Evolutionary conservation across 2,329 filamentous ascomycete genomes (phyloP).

Genomic region (Cryphonectria naterciae): DNA sequence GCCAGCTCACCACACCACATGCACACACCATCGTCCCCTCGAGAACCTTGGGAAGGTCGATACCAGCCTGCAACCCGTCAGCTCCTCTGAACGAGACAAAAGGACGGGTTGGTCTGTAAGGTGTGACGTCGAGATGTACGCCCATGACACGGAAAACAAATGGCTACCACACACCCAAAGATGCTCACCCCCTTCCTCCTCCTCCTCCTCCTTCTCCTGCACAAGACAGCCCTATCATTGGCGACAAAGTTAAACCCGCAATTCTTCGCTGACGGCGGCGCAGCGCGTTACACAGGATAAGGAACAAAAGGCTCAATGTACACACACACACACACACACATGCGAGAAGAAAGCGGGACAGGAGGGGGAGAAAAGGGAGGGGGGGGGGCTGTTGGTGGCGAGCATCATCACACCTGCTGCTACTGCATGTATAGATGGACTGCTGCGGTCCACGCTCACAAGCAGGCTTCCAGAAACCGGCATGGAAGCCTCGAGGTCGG

Average conservation of each 20-base stretch:
- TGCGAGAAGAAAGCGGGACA: background rate
- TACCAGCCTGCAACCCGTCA: background rate
- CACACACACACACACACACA: background rate
- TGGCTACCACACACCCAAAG: background rate
- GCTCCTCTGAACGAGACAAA: background rate
- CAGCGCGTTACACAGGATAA: background rate
- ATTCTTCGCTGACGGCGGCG: background rate
- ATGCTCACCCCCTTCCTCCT: background rate
- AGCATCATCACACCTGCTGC: background rate
- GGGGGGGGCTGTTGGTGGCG: background rate
- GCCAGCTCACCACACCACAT: background rate
- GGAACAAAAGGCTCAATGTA: background rate
- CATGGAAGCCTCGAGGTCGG: constrained; percentile 1
- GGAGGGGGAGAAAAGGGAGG: background rate
- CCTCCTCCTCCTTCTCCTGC: background rate
- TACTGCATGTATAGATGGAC: background rate
- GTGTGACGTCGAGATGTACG: background rate
- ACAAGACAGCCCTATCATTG: background rate
- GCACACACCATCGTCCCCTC: background rate
- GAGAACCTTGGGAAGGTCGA: background rate
- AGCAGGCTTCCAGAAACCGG: background rate
- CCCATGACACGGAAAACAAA: background rate
- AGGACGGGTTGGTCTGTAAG: background rate
- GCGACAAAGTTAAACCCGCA: background rate
- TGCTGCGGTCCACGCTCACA: background rate